Evolutionary conservation across 164 flowering plant genomes (phyloP), one percentile per base, ranked within the genome.

Genomic region (Nymphaea colorata): DNA sequence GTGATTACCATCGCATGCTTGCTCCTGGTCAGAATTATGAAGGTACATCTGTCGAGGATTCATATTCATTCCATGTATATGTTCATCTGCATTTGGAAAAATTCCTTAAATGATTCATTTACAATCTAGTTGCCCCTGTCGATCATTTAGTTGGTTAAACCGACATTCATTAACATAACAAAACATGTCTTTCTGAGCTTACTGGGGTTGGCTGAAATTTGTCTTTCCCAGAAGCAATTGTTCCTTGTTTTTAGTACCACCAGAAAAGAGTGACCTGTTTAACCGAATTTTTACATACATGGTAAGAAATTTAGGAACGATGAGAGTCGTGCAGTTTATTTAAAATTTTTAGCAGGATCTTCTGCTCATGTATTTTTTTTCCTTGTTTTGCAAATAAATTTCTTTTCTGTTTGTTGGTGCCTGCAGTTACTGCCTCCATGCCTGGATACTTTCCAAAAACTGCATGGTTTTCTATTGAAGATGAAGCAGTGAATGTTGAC

Each of bases 1-100:
- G 86, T 63, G 86, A 91, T 77, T 93, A 87, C 70, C 89, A 91
- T 73, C 89, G 98, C 3, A 44, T 89, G 72, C 83, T 87, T 70
- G 77, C 85, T 17, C 90, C 94, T 15, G 77, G 86, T 68, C 77
- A 77, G 66, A 82, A 66, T 67, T 91, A 87, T 74, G 85, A 89
- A 84, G 97, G 97, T 93, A 82, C 44, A 36, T 18, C n/a, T 51
- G 67, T 14, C 6, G 16, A n/a, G 17, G 55, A 62, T 42, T 67
- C 8, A 57, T 6, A 16, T 41, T 59, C 41, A 25, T 43, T 43
- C 15, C 5, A 42, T 67, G 45, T 17, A 64, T 62, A 25, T 62
- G 7, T 12, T 17, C 25, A 6, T 62, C 8, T 17, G 18, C 18
- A 11, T 14, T 62, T 11, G 7, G 64, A 17, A 17, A 25, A 11